Conservation (phyloP, 2,329 filamentous ascomycete genomes). For the Exophiala bonariae region DNA sequence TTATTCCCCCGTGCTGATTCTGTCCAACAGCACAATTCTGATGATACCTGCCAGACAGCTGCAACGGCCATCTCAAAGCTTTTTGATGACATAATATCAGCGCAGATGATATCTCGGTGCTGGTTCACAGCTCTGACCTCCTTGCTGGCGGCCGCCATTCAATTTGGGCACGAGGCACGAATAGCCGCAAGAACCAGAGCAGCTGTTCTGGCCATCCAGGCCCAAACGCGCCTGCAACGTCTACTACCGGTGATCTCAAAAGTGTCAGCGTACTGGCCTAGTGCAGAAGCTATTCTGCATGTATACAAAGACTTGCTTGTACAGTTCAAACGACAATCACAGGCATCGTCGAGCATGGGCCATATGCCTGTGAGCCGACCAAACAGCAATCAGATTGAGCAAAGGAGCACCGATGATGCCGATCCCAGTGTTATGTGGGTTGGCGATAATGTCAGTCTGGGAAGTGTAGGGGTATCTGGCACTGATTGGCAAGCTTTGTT, state of each 20-base stretch:
- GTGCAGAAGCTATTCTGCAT: background rate
- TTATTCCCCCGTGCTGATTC: background rate
- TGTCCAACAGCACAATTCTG: background rate
- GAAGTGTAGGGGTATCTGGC: background rate
- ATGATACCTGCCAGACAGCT: background rate
- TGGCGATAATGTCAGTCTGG: background rate
- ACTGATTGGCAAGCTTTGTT: slow-evolving; percentile 1
- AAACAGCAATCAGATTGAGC: too few species aligned
- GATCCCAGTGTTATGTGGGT: too few species aligned
- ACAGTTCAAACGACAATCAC: background rate
- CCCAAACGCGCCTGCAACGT: background rate
- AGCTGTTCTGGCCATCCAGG: background rate
- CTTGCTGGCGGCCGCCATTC: background rate
- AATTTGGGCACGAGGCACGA: background rate
- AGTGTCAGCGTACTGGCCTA: background rate
- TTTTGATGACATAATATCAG: background rate
- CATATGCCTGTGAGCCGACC: too few species aligned
- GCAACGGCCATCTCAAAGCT: background rate
- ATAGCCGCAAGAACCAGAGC: background rate
- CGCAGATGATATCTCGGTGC: background rate
- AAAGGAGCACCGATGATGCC: too few species aligned
- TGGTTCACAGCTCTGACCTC: background rate
- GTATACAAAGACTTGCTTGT: background rate
- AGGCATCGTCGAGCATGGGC: background rate
- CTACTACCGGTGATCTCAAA: background rate